Conservation (phyloP, 2,329 filamentous ascomycete genomes). For the Kalmusia sp. region DNA sequence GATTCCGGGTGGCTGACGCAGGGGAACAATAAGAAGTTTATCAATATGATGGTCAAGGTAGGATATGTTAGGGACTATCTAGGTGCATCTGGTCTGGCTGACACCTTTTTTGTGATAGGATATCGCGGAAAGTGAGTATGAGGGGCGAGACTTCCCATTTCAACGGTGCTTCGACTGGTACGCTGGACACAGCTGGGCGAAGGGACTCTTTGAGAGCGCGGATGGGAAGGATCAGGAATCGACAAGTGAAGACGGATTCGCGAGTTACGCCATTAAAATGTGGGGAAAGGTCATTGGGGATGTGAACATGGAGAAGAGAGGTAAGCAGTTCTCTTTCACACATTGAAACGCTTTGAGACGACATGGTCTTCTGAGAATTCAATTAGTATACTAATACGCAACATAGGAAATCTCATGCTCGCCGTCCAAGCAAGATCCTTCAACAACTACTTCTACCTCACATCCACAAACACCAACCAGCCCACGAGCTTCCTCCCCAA, state of each 20-base stretch:
- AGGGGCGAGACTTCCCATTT: constrained; percentile 71
- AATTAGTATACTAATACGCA: neutral
- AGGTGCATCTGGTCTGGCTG: too few species aligned
- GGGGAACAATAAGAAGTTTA: constrained; percentile 74
- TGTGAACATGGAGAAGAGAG: constrained; percentile 76
- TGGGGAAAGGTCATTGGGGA: constrained; percentile 86
- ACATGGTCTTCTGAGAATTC: too few species aligned
- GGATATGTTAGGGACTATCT: neutral
- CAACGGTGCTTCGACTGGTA: constrained; percentile 92
- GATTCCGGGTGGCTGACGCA: constrained; percentile 73
- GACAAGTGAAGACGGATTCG: constrained; percentile 88
- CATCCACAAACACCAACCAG: constrained; percentile 71
- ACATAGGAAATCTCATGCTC: constrained; percentile 78
- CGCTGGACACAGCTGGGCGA: constrained; percentile 93
- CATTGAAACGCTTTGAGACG: too few species aligned
- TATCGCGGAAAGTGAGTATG: constrained; percentile 79
- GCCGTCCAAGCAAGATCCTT: constrained; percentile 77
- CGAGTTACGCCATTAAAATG: constrained; percentile 88
- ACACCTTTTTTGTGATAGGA: too few species aligned
- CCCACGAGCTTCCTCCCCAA: constrained; percentile 82
- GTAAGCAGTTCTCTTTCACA: constrained; percentile 17
- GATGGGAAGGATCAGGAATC: constrained; percentile 89
- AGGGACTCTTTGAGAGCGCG: constrained; percentile 72
- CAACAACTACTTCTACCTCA: constrained; percentile 83
- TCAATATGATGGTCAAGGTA: constrained; percentile 78